Evolutionary conservation across 139 green algal species (phyloP), one percentile per base, ranked within the genome.

Genomic region (Chlorella sp.): DNA sequence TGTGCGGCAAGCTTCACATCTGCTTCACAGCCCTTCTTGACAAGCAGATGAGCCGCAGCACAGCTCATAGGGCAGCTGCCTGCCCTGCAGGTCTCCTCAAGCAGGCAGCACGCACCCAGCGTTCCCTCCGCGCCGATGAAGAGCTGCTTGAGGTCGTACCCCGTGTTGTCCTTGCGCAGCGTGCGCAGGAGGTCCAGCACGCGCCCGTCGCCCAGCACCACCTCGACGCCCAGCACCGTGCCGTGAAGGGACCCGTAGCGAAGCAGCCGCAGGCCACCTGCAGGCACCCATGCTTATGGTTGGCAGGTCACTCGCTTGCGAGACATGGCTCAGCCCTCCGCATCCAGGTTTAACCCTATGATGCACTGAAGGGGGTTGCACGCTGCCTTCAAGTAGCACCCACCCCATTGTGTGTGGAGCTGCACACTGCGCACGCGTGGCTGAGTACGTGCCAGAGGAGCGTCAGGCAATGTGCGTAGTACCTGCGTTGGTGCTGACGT

Each of bases 101-200:
- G n/a, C 3, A 31, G 20, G 26, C 23, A n/a, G 29, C 61, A 72
- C 73, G 1, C 75, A 91, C 91, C 95, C 59, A 99, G 83, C 14
- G 89, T 98, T 50, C 96, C 96, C 79, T 99, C 96, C 2, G 83
- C 87, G 1, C 95, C 96, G 20, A 99, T 96, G 82, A 99, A 97
- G 27, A 99, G 85, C 79, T 99, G 92, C 87, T 99, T 98, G 34
- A 99, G 80, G 83, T 98, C 92, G 67, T 96, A 98, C 36, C 95
- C 95, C 0, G 95, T 99, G 88, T 98, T 99, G 89, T 99, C 94
- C 77, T 99, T 98, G 20, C 91, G 81, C 61, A 97, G 76, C 6
- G 79, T 83, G 14, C 71, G 74, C 55, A 97, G 70, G 68, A 95
- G 73, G 83, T 98, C 91, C 74, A 99, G 69, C 34, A 98, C 85